Evolutionary conservation across 805 yeast genomes (phyloP).

Genomic region (Komagataella pastoris): DNA sequence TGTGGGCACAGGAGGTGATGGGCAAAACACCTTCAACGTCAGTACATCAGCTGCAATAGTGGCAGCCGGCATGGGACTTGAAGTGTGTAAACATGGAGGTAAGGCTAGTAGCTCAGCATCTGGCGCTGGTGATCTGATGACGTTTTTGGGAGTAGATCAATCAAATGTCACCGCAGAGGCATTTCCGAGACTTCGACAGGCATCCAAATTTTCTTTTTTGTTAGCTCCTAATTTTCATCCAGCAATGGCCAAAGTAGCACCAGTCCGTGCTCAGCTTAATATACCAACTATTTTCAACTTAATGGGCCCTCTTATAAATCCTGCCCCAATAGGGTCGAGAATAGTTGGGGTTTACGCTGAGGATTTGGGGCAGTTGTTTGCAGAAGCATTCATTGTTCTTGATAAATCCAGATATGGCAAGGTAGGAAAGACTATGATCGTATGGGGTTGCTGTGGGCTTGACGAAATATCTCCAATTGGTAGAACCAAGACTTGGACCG

Average conservation of each 20-base stretch:
- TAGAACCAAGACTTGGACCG: conserved; percentile 66
- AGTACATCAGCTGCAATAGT: conserved; percentile 92
- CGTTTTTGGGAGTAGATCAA: conserved; percentile 72
- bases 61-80: conserved; percentile 76
- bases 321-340: conserved; percentile 68
- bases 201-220: conserved; percentile 48
- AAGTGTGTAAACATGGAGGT: conserved; percentile 93
- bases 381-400: conserved; percentile 60
- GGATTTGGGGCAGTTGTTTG: conserved; percentile 68
- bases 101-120: conserved; percentile 89
- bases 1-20: conserved; percentile 99
- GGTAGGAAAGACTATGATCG: conserved; percentile 57
- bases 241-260: conserved; percentile 77
- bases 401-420: conserved; percentile 32
- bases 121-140: conserved; percentile 87
- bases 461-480: conserved; percentile 95
- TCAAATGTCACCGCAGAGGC: conserved; percentile 48
- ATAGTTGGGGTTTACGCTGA: conserved; percentile 84
- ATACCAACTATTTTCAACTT: conserved; percentile 91
- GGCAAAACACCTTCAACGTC: conserved; percentile 93
- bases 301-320: conserved; percentile 88
- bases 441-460: conserved; percentile 83
- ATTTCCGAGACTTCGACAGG: conserved; percentile 43
- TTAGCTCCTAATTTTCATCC: conserved; percentile 93
- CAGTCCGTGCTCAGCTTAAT: conserved; percentile 65